Conservation (phyloP, 345 rosid genomes). For the Abelmoschus esculentus region DNA sequence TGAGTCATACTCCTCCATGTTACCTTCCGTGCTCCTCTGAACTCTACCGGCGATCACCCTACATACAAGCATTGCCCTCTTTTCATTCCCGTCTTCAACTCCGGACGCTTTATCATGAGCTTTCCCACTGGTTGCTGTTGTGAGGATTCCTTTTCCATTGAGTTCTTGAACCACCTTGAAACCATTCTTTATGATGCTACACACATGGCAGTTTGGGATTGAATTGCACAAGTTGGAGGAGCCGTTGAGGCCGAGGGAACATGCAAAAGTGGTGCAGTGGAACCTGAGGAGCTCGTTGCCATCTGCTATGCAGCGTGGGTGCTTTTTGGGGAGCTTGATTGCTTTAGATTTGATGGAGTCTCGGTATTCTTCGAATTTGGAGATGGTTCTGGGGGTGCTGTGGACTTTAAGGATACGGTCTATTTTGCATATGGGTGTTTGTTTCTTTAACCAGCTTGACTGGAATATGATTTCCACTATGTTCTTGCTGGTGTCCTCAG, state of each 20-base stretch:
- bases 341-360: conserved; percentile 65
- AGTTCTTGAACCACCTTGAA: conserved; percentile 29
- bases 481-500: conserved; percentile 77
- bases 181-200: conserved; percentile 19
- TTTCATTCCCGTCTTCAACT: conserved; percentile 18
- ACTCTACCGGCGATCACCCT: conserved; percentile 78
- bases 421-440: conserved; percentile 20
- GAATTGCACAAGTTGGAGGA: conserved; percentile 58
- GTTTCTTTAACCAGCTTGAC: no score
- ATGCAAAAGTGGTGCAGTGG: conserved; percentile 48
- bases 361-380: conserved; percentile 66
- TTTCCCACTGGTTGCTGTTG: conserved; percentile 69
- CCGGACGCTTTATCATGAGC: conserved; percentile 50
- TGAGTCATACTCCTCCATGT: conserved; percentile 53
- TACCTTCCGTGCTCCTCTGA: conserved; percentile 39
- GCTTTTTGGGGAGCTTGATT: conserved; percentile 43
- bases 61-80: conserved; percentile 73
- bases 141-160: conserved; percentile 43
- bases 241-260: conserved; percentile 55
- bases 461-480: conserved; percentile 32
- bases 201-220: conserved; percentile 32
- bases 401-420: conserved; percentile 70
- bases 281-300: conserved; percentile 80
- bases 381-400: conserved; percentile 53
- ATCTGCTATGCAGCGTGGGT: conserved; percentile 75